phyloP scores from a whole-genome alignment of 306 rosid genomes.

The Dalbergia cochinchinensis region DNA sequence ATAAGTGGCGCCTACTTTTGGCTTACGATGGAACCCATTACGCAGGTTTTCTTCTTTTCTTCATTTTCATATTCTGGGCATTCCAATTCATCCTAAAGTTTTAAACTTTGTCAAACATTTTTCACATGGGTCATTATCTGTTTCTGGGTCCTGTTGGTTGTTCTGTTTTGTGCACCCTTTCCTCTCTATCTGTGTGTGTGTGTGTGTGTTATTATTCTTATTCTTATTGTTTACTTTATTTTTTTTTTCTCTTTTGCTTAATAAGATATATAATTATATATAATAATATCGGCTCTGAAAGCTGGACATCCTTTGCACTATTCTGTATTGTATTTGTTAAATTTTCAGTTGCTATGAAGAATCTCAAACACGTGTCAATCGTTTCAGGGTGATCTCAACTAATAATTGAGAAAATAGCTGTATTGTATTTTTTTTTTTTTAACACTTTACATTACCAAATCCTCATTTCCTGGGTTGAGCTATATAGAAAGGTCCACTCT shows the following conservation, averaged over 20 bases:
- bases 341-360: neutral
- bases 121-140: conserved; percentile 11
- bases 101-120: conserved; percentile 13
- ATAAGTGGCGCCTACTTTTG: conserved; percentile 85
- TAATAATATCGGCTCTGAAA: too few relatives aligned
- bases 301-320: too few relatives aligned
- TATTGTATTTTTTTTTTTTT: too few relatives aligned
- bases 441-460: neutral
- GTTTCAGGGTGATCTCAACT: conserved; percentile 3
- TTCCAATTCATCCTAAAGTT: conserved; percentile 31
- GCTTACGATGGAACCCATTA: conserved; percentile 87
- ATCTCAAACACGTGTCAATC: neutral
- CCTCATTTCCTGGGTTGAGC: conserved; percentile 14
- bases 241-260: neutral
- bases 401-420: neutral
- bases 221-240: neutral
- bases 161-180: neutral
- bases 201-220: neutral
- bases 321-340: neutral
- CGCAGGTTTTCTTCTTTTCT: conserved; percentile 59
- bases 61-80: neutral
- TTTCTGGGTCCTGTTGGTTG: conserved; percentile 4
- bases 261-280: too few relatives aligned
- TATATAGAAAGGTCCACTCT: conserved; percentile 32
- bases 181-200: neutral